Base-by-base conservation (phyloP, 2,329 filamentous ascomycete species). In the Seiridium unicorne region DNA sequence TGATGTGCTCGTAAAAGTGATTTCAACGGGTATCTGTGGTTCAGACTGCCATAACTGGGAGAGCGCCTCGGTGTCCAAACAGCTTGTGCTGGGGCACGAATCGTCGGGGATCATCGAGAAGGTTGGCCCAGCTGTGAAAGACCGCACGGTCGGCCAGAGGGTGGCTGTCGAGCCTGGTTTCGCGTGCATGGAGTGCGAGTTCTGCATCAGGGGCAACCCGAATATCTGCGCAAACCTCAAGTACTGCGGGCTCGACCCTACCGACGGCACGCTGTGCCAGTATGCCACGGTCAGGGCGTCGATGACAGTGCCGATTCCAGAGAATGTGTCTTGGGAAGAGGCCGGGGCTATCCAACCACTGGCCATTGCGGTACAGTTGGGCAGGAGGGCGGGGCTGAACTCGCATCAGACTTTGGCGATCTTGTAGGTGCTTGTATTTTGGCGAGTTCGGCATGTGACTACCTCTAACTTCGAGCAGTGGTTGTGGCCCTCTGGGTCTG, bases 11-110 rank as follows among this genome's bases (percentile, higher is more conserved):
- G 53, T 55, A 4, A 55, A 55, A n/a, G 40, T 55, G 6, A 55
- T 55, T 6, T 44, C 53, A 11, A 55, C 53, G 31, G 53, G 53
- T 40, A 55, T 55, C 40, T 55, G 53, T 40, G 53, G 53, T 32
- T 55, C 53, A 8, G 53, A 55, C 53, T 55, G 53, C 53, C 53
- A 55, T 40, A 55, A 55, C 53, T 55, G 53, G 53, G 53, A 55
- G 53, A 55, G 53, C 40, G 53, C 53, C 1, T 44, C 53, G 8
- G 53, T 55, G 3, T 55, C 53, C 6, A 26, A 32, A 40, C 53
- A 55, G 40, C 53, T 55, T 7, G 53, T 55, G 10, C 53, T 55
- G 5, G 53, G 53, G 6, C 53, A 55, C 53, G 53, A 55, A 40
- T 55, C 53, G 13, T 55, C 53, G 40, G 53, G 53, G 18, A 38